A percentile compares a stretch with the other conserved stretches of the same genome.
phyloP scores from a whole-genome alignment of 768 basidiomycete genomes.

The Mycena kentingensis region DNA sequence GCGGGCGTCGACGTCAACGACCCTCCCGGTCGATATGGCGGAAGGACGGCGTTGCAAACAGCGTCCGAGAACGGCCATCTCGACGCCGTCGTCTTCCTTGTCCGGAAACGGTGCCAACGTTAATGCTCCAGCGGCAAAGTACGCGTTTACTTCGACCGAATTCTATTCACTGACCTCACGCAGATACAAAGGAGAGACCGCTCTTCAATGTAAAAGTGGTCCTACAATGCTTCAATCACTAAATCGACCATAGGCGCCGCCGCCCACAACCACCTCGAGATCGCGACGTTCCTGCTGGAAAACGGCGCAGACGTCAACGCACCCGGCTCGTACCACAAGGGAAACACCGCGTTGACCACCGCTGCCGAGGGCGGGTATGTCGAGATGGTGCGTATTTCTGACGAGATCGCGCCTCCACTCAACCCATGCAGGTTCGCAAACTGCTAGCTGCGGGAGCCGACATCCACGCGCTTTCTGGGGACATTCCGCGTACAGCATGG shows the following conservation, averaged over 20 bases:
- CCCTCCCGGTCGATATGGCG: conserved; percentile 8
- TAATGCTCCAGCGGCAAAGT: conserved; percentile 9
- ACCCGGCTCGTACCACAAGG: conserved; percentile 15
- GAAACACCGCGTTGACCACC: conserved; percentile 5
- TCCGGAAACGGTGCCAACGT: conserved; percentile 6
- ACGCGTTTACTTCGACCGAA: too few relatives aligned
- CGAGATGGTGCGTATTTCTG: background rate
- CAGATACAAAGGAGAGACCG: conserved; percentile 16
- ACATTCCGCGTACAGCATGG: conserved; percentile 9
- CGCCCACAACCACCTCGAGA: background rate
- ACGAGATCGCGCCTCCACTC: too few relatives aligned
- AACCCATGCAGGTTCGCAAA: too few relatives aligned
- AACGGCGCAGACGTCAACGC: conserved; percentile 19
- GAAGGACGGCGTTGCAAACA: conserved; percentile 17
- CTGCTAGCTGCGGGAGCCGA: conserved; percentile 16
- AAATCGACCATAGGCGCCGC: too few relatives aligned
- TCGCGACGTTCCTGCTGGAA: conserved; percentile 9
- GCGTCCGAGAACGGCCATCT: conserved; percentile 7
- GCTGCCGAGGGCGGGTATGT: conserved; percentile 4
- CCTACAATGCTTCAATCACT: background rate
- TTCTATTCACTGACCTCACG: too few relatives aligned
- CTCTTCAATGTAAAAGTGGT: conserved; percentile 5
- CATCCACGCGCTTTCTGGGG: conserved; percentile 10
- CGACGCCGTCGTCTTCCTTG: conserved; percentile 1
- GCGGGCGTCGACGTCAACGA: conserved; percentile 14